Evolutionary conservation across 176 grass and related monocot species (phyloP).

Genomic region (Oryza glumipatula): DNA sequence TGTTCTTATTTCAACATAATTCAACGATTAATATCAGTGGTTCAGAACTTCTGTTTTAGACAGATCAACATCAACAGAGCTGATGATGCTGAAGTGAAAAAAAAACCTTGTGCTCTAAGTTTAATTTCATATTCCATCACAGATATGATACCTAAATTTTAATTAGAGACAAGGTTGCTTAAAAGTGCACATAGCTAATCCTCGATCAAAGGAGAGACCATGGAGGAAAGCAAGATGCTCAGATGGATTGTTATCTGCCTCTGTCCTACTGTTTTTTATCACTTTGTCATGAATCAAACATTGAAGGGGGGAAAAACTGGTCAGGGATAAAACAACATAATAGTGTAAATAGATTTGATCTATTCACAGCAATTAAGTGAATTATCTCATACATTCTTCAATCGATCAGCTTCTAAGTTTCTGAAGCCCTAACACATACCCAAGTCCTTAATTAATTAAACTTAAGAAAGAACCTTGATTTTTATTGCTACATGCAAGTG

Average conservation of each 20-base stretch:
- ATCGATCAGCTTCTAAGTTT: background rate
- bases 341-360: background rate
- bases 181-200: constrained; percentile 28
- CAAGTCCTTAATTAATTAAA: background rate
- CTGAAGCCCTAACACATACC: constrained; percentile 6
- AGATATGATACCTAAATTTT: background rate
- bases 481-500: background rate
- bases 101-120: background rate
- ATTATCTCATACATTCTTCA: background rate
- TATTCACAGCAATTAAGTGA: background rate
- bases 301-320: background rate
- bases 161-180: background rate
- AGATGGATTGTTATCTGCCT: constrained; percentile 3
- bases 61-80: background rate
- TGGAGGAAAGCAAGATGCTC: background rate
- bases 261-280: background rate
- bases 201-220: background rate
- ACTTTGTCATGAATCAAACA: constrained; percentile 16
- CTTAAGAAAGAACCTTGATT: constrained; percentile 10
- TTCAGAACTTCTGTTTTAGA: constrained; percentile 18
- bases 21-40: background rate
- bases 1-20: background rate
- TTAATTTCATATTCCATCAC: background rate
- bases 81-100: constrained; percentile 20
- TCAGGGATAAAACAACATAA: background rate